These are phyloP conservation scores for Neofusicoccum cordaticola DNA, from an alignment of 2,329 filamentous ascomycete species.

Conservation along the genomic window DNA sequence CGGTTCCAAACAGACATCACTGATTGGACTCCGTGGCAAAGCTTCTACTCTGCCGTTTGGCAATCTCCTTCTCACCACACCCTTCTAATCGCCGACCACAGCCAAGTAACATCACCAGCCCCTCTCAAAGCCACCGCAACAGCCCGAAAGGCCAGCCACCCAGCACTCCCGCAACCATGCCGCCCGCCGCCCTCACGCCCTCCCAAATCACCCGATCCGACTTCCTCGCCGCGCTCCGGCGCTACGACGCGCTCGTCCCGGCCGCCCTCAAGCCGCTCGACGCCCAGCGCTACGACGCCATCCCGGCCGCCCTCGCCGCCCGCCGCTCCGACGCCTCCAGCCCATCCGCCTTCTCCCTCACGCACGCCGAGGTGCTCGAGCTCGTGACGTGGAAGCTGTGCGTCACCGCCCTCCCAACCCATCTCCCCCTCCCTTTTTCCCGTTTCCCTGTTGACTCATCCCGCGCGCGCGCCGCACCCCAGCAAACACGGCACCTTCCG, in stretches of 20 bases:
- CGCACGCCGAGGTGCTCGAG: not conserved
- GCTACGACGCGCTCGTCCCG: constrained; percentile 28
- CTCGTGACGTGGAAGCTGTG: no score
- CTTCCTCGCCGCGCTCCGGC: constrained; percentile 26
- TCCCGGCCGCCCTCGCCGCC: constrained; percentile 24
- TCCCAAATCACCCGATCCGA: not conserved
- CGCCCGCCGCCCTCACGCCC: not conserved
- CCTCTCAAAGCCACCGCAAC: not conserved
- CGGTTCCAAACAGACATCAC: no score
- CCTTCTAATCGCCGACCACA: no score
- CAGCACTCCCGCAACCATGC: not conserved
- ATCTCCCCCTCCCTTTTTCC: no score
- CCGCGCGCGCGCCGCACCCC: constrained; percentile 23
- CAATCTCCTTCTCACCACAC: no score
- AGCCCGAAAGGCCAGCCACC: no score
- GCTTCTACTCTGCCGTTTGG: no score
- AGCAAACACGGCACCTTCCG: constrained; percentile 51
- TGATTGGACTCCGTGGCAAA: no score
- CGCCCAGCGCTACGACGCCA: constrained; percentile 28
- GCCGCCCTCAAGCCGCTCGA: constrained; percentile 32
- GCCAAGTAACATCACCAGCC: no score
- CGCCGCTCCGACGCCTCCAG: constrained; percentile 9
- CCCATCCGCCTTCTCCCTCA: not conserved
- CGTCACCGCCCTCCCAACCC: no score
- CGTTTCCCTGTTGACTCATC: not conserved